phyloP scores from a whole-genome alignment of 1,284 basidiomycete genomes.

The Sporisorium sorghi region DNA sequence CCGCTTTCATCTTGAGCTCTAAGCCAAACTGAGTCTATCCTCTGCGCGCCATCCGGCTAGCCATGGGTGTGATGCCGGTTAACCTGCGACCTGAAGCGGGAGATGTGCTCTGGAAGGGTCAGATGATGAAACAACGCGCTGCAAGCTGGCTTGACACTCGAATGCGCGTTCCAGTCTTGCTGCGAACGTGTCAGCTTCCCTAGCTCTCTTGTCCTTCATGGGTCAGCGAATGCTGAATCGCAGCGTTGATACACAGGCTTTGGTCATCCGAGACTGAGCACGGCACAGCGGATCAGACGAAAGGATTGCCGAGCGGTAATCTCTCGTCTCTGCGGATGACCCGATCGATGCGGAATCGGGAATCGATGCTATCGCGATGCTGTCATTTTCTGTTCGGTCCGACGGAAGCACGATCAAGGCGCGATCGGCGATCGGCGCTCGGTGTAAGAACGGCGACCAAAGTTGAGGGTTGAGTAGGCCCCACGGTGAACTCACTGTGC shows the following conservation, averaged over 20 bases:
- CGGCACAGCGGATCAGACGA: too few relatives aligned
- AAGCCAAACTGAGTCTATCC: too few relatives aligned
- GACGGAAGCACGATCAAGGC: neutral
- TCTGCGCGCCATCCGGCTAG: too few relatives aligned
- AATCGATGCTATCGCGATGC: neutral
- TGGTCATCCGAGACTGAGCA: too few relatives aligned
- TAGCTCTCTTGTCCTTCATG: too few relatives aligned
- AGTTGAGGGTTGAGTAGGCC: neutral
- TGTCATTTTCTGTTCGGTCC: neutral
- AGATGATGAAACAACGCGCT: neutral
- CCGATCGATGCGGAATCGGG: neutral
- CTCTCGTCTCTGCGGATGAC: neutral
- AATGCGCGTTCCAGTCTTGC: conserved; percentile 24
- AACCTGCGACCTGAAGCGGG: too few relatives aligned
- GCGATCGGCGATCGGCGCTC: neutral
- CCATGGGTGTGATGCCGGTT: too few relatives aligned
- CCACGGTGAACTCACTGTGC: conserved; percentile 3
- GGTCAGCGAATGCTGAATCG: too few relatives aligned
- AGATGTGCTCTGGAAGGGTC: too few relatives aligned
- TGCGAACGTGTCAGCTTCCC: conserved; percentile 7
- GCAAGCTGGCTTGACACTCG: neutral
- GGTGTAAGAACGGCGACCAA: conserved; percentile 1
- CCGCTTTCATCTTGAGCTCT: neutral
- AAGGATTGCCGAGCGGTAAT: neutral
- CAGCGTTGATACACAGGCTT: too few relatives aligned